Evolutionary conservation across 352 stramenopile species (phyloP), one percentile per base, ranked within the genome.

Genomic region (Globisporangium okanoganense): DNA sequence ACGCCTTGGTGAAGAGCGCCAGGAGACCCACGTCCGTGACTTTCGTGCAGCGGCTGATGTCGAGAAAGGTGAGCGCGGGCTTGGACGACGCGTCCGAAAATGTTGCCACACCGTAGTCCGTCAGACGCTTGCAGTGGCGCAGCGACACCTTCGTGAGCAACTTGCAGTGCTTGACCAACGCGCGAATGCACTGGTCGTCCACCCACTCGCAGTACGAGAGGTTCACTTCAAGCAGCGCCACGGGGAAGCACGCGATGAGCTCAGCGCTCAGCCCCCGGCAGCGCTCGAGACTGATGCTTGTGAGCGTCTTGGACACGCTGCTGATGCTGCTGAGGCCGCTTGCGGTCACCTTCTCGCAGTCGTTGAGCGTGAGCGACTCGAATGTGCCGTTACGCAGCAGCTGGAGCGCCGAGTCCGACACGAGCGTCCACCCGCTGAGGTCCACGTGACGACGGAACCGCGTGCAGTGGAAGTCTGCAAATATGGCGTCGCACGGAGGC

Each of bases 151-250:
- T 62, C 9, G 59, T 56, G 36, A 92, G 64, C 16, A 31, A 38
- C 2, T 58, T 62, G 54, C 82, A 92, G 9, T 69, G 65, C 3
- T 65, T 63, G 25, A 62, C 69, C 8, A 92, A 61, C 5, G 60
- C 38, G n/a, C 78, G 78, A 35, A 83, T 52, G 38, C 71, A 74
- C 4, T 64, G 50, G 59, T 92, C 82, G 47, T 87, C 78, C 9
- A 87, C 69, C 82, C 82, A 92, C 24, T 88, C 79, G 35, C 79
- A 92, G 25, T 81, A 72, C 16, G 73, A 74, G n/a, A 90, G 67
- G 31, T 85, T 69, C 50, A 92, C 47, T 38, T 85, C 72, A 1
- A 66, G 69, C 13, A 90, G 68, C 2, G 56, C 43, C 12, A 25
- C 5, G 0, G 73, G 71, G 0, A 82, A 65, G 5, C 55, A 8